These are phyloP conservation scores for Hortiboletus flavorubellus DNA, from an alignment of 768 basidiomycete species.

Conservation along the genomic window DNA sequence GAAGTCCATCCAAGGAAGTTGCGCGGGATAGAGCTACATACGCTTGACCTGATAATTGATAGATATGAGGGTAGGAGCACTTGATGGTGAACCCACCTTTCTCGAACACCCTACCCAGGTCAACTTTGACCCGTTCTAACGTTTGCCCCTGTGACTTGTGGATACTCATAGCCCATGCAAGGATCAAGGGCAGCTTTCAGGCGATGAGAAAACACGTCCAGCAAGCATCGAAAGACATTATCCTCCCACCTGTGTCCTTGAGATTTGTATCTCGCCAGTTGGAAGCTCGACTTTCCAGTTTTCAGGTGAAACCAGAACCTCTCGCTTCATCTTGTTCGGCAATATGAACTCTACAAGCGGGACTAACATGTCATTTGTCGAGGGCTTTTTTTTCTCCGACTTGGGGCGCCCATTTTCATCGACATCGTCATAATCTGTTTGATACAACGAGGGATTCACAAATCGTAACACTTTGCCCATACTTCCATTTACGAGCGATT, in stretches of 20 bases:
- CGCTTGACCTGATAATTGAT: conserved; percentile 62
- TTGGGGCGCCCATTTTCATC: conserved; percentile 36
- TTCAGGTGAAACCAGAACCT: conserved; percentile 64
- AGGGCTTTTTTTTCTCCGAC: conserved; percentile 27
- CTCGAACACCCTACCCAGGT: conserved; percentile 90
- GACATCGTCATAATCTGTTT: conserved; percentile 39
- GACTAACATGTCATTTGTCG: conserved; percentile 38
- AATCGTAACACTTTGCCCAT: conserved; percentile 86
- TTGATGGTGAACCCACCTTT: conserved; percentile 53
- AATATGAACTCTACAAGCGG: conserved; percentile 80
- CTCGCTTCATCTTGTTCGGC: conserved; percentile 52
- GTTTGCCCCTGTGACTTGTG: conserved; percentile 99
- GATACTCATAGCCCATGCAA: conserved; percentile 98
- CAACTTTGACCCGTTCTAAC: conserved; percentile 90
- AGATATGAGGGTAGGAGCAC: neutral
- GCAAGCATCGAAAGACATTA: neutral
- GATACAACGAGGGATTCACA: conserved; percentile 47
- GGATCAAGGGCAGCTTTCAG: conserved; percentile 73
- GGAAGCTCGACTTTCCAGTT: conserved; percentile 85
- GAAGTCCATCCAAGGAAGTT: conserved; percentile 79
- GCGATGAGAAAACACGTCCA: neutral
- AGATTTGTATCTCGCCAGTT: conserved; percentile 80
- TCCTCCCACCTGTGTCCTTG: conserved; percentile 66
- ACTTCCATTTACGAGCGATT: conserved; percentile 89
- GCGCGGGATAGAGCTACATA: conserved; percentile 90